Conservation (phyloP, 495 filamentous ascomycete genomes). For the Penicillium odoratum region DNA sequence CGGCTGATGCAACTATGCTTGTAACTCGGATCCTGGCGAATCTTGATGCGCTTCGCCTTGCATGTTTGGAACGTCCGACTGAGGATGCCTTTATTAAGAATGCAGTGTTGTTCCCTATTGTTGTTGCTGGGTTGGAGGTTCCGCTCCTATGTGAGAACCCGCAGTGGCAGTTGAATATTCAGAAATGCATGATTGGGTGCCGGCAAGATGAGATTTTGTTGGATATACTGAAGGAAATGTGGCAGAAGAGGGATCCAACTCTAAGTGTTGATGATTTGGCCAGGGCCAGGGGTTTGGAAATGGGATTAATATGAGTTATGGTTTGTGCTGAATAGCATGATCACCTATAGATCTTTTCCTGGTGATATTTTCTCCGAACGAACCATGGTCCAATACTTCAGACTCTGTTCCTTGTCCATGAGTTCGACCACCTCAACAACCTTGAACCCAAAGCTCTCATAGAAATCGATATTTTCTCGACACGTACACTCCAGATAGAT, state of each 20-base stretch:
- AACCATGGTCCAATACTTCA: slow-evolving; percentile 33
- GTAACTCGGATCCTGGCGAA: slow-evolving; percentile 33
- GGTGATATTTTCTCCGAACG: slow-evolving; percentile 2
- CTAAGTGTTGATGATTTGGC: slow-evolving; percentile 30
- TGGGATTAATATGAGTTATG: slow-evolving; percentile 28
- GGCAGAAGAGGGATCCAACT: slow-evolving; percentile 18
- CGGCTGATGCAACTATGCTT: slow-evolving; percentile 21
- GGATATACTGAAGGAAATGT: slow-evolving; percentile 33
- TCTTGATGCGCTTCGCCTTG: slow-evolving; percentile 31
- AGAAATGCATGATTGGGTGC: slow-evolving; percentile 7
- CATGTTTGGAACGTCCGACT: slow-evolving; percentile 20
- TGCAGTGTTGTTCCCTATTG: slow-evolving; percentile 30
- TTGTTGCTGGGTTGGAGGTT: slow-evolving; percentile 29
- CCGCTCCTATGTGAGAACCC: slow-evolving; percentile 21
- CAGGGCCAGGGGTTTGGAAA: slow-evolving; percentile 24
- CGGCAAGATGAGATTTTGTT: slow-evolving; percentile 24
- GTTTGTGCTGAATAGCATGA: no score
- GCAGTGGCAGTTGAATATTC: slow-evolving; percentile 23
- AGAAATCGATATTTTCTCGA: slow-evolving; percentile 28
- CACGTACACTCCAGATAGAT: slow-evolving; percentile 30
- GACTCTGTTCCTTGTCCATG: slow-evolving; percentile 11
- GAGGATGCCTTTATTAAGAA: slow-evolving; percentile 30
- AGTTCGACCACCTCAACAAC: slow-evolving; percentile 27
- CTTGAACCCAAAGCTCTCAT: slow-evolving; percentile 27
- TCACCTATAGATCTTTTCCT: background rate